These are phyloP conservation scores for Fraxinus excelsior DNA, from an alignment of 257 asterid species.

Conservation along the genomic window DNA sequence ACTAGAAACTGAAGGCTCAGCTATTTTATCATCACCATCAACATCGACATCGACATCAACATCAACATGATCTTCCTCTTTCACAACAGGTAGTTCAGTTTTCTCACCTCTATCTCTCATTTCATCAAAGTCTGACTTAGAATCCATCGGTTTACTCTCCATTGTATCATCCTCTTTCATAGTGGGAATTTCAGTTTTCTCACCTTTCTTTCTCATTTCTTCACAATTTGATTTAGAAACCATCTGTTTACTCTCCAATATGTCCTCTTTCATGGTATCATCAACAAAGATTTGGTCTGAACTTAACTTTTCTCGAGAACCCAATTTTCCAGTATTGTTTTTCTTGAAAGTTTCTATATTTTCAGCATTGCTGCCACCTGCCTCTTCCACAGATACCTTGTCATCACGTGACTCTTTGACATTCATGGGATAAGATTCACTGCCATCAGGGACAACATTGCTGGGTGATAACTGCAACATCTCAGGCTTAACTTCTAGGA, in stretches of 20 bases:
- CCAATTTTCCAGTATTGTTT: conserved; percentile 45
- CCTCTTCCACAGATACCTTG: conserved; percentile 36
- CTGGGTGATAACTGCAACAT: conserved; percentile 45
- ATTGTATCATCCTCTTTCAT: conserved; percentile 63
- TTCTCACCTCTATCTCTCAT: conserved; percentile 32
- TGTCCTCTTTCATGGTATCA: conserved; percentile 85
- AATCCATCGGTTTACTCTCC: conserved; percentile 50
- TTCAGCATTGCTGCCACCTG: conserved; percentile 32
- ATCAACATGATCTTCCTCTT: conserved; percentile 56
- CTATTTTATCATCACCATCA: conserved; percentile 51
- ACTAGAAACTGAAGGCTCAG: conserved; percentile 31
- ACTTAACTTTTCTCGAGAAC: conserved; percentile 55
- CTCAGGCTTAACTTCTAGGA: conserved; percentile 67
- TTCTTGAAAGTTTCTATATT: conserved; percentile 37
- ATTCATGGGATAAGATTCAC: conserved; percentile 60
- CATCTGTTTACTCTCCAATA: conserved; percentile 48
- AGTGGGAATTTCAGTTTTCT: conserved; percentile 34
- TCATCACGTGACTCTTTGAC: conserved; percentile 43
- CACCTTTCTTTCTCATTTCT: conserved; percentile 31
- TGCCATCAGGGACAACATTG: conserved; percentile 47
- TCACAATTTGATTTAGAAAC: conserved; percentile 40
- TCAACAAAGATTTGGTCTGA: conserved; percentile 75
- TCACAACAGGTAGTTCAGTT: conserved; percentile 31
- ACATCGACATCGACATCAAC: conserved; percentile 62
- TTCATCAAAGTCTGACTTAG: conserved; percentile 40